Conservation (phyloP, 2,329 filamentous ascomycete genomes). For the Colletotrichum agaves region DNA sequence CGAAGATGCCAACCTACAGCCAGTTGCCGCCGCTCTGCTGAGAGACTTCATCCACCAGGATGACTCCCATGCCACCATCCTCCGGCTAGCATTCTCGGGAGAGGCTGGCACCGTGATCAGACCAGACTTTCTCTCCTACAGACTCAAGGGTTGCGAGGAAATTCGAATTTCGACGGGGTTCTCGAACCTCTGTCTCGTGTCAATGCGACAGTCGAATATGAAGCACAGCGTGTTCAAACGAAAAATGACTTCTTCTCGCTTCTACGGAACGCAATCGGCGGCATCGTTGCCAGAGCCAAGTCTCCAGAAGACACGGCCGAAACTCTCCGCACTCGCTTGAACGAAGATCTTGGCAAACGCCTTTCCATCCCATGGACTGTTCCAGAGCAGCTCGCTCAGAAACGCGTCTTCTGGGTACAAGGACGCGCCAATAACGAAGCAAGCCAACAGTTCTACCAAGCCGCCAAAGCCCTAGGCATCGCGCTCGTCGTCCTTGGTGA, state of each 20-base stretch:
- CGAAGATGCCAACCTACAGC: not conserved
- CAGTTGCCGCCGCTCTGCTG: not conserved
- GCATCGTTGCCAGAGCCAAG: not conserved
- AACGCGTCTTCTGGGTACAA: conserved; percentile 19
- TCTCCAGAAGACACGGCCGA: not conserved
- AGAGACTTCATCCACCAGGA: not conserved
- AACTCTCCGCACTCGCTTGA: not conserved
- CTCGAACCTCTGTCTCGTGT: not conserved
- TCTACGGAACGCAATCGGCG: not conserved
- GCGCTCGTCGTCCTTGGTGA: conserved; percentile 49
- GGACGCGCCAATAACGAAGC: conserved; percentile 19
- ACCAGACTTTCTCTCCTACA: not conserved
- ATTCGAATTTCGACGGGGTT: not conserved
- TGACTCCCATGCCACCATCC: not conserved
- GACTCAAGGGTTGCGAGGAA: not conserved
- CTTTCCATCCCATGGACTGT: conserved; percentile 14
- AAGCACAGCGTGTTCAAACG: not conserved
- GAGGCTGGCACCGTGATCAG: not conserved
- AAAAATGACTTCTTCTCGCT: not conserved
- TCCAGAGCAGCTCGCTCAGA: not conserved
- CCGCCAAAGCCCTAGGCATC: conserved; percentile 46
- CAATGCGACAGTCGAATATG: not conserved
- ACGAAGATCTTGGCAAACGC: not conserved
- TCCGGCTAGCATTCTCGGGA: not conserved
- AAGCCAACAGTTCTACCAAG: conserved; percentile 1